These are phyloP conservation scores for Russula vinacea DNA, from an alignment of 768 basidiomycete genomes.

Conservation along the genomic window DNA sequence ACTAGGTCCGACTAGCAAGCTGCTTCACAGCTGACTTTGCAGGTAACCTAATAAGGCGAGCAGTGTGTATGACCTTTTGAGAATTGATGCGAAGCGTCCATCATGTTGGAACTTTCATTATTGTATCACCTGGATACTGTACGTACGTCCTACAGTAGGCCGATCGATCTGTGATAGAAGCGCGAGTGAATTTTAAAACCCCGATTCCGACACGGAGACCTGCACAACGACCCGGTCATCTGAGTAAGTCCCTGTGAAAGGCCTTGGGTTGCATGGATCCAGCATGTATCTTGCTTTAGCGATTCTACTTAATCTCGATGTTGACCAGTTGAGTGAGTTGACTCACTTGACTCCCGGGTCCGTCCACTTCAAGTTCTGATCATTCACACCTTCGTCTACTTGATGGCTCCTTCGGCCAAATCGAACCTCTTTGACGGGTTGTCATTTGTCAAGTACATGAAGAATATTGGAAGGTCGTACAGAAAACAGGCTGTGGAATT, in stretches of 20 bases:
- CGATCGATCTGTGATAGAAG: neutral
- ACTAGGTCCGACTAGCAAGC: too few species aligned
- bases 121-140: too few species aligned
- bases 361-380: neutral
- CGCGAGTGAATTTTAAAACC: too few species aligned
- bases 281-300: neutral
- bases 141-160: neutral
- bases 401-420: neutral
- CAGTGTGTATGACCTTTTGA: neutral
- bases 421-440: neutral
- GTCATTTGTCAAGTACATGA: slow-evolving; percentile 17
- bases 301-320: neutral
- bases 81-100: neutral
- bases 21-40: too few species aligned
- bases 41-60: too few species aligned
- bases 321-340: too few species aligned
- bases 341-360: neutral
- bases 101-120: neutral
- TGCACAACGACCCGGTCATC: neutral
- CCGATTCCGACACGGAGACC: neutral
- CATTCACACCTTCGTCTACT: neutral
- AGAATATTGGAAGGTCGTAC: slow-evolving; percentile 16
- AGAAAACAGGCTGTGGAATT: slow-evolving; percentile 12
- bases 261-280: neutral
- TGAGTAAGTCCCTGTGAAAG: neutral